Conservation (phyloP, 139 green algal genomes). For the Haematococcus lacustris region DNA sequence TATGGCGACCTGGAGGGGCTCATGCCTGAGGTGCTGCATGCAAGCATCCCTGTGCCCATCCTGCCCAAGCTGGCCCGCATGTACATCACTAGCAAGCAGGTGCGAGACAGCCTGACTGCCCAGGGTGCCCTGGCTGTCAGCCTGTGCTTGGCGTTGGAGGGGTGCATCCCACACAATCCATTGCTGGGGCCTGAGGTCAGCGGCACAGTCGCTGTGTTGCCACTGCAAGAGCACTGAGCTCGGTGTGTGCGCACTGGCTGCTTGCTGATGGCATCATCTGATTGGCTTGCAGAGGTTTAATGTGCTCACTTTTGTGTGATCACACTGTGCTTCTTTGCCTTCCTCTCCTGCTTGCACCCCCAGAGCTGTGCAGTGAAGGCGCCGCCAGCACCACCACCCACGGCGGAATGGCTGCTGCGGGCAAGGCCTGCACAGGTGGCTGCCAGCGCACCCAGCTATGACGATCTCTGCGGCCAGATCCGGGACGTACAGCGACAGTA, state of each 20-base stretch:
- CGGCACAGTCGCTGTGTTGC: too few species aligned
- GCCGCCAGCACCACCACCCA: background rate
- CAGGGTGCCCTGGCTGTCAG: constrained; percentile 21
- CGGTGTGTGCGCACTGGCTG: background rate
- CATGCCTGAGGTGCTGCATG: background rate
- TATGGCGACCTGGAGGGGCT: background rate
- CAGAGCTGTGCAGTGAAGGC: background rate
- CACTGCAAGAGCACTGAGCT: background rate
- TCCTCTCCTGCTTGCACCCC: background rate
- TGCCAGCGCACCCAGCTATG: constrained; percentile 12
- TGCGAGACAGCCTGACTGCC: constrained; percentile 13
- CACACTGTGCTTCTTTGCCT: background rate
- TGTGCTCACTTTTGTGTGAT: background rate
- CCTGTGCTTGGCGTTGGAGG: background rate
- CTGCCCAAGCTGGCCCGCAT: constrained; percentile 17
- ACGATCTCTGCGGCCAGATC: constrained; percentile 30
- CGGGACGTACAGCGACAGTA: constrained; percentile 39
- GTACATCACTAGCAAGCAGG: constrained; percentile 20
- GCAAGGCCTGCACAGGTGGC: background rate
- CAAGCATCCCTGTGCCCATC: constrained; percentile 15
- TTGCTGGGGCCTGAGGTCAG: too few species aligned
- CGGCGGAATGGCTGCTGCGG: background rate
- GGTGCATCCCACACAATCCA: background rate
- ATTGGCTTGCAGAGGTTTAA: background rate
- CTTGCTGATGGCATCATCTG: background rate